Percentiles rank a stretch among this genome's conserved stretches.
Evolutionary conservation across 1,284 basidiomycete species (phyloP).

Genomic region (Cryptococcus floricola): DNA sequence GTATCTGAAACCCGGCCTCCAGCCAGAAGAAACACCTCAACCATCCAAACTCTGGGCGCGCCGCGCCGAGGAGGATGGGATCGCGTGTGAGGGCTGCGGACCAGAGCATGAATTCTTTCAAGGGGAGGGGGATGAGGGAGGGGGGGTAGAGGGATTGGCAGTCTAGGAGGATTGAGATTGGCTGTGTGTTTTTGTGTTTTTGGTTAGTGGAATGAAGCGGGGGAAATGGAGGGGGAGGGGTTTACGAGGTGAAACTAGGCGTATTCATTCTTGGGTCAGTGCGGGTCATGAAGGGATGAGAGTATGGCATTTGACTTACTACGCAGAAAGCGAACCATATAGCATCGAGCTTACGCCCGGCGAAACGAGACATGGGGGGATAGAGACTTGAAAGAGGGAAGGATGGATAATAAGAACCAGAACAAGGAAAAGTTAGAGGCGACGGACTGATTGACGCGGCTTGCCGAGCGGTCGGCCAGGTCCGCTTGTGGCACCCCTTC

Average conservation of each 20-base stretch:
- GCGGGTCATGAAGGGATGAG: background rate
- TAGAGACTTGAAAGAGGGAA: background rate
- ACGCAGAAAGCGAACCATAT: slow-evolving; percentile 39
- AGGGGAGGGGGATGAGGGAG: slow-evolving; percentile 19
- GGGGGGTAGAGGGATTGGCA: slow-evolving; percentile 41
- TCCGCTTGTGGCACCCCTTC: too few relatives aligned
- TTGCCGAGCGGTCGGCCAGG: too few relatives aligned
- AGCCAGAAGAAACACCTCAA: slow-evolving; percentile 36
- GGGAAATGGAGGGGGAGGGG: background rate
- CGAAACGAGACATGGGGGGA: slow-evolving; percentile 21
- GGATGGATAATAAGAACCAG: too few relatives aligned
- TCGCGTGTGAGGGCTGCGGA: slow-evolving; percentile 38
- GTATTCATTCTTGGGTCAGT: background rate
- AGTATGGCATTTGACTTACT: slow-evolving; percentile 16
- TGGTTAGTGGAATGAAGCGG: background rate
- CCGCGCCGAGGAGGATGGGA: slow-evolving; percentile 38
- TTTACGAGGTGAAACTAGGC: slow-evolving; percentile 9
- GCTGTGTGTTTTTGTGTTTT: slow-evolving; percentile 10
- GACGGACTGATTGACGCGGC: too few relatives aligned
- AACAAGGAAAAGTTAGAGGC: too few relatives aligned
- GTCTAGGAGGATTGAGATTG: slow-evolving; percentile 37
- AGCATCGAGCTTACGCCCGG: slow-evolving; percentile 30
- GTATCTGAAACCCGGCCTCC: slow-evolving; percentile 64
- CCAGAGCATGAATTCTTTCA: slow-evolving; percentile 30
- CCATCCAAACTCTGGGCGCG: slow-evolving; percentile 34